These are phyloP conservation scores for Fraxinus cuspidata DNA, from an alignment of 257 asterid genomes.

Conservation along the genomic window DNA sequence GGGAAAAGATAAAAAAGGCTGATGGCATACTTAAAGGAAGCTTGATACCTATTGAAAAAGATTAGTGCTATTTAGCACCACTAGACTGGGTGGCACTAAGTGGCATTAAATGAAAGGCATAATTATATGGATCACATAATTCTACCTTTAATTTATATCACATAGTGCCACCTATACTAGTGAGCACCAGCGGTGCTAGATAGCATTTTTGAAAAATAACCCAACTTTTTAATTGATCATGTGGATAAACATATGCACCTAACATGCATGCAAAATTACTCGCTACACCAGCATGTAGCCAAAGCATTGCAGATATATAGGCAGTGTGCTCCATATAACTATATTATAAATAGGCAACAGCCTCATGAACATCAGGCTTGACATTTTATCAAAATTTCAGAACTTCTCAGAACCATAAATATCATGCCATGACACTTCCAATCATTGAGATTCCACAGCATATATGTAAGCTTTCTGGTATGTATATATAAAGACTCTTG, in stretches of 20 bases:
- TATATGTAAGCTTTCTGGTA: background rate
- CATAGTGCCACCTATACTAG: too few relatives aligned
- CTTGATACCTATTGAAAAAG: background rate
- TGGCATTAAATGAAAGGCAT: too few relatives aligned
- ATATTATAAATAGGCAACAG: background rate
- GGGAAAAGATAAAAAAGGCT: background rate
- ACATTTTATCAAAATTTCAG: background rate
- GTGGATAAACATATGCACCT: background rate
- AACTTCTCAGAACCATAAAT: constrained; percentile 12
- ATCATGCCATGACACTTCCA: constrained; percentile 16
- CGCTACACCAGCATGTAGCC: background rate
- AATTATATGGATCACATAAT: too few relatives aligned
- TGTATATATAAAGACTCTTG: background rate
- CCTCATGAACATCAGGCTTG: background rate
- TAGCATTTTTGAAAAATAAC: background rate
- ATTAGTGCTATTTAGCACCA: too few relatives aligned
- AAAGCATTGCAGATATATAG: background rate
- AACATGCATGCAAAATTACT: background rate
- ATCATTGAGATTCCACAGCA: background rate
- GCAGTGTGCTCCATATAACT: background rate
- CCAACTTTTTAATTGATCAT: background rate
- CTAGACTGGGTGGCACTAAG: too few relatives aligned
- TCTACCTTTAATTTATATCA: too few relatives aligned
- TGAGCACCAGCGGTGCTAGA: too few relatives aligned
- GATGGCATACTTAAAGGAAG: background rate